Evolutionary conservation across 257 asterid species (phyloP).

Genomic region (Jacaranda mimosifolia): DNA sequence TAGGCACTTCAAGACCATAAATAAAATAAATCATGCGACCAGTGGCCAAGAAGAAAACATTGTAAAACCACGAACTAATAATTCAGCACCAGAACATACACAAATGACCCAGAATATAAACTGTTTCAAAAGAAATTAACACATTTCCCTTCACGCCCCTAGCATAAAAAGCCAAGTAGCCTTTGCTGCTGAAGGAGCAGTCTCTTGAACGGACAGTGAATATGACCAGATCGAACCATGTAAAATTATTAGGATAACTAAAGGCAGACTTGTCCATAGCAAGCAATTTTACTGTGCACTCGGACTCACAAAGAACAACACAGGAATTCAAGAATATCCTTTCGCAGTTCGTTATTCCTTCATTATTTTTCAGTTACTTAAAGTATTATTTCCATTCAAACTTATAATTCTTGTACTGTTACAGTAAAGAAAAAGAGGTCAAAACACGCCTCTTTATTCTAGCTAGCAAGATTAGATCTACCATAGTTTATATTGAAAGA

Average conservation of each 20-base stretch:
- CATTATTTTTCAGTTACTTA: not conserved
- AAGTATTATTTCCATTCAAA: not conserved
- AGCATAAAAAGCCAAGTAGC: constrained; percentile 1
- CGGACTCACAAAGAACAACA: constrained; percentile 31
- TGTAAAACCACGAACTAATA: not conserved
- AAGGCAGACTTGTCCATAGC: constrained; percentile 26
- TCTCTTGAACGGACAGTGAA: not conserved
- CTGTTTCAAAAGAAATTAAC: not conserved
- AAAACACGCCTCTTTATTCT: not conserved
- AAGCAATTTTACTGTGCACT: not conserved
- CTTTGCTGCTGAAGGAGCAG: constrained; percentile 6
- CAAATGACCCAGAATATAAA: not conserved
- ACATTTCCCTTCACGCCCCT: not conserved
- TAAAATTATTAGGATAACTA: not conserved
- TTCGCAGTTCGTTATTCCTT: constrained; percentile 15
- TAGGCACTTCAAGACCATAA: not conserved
- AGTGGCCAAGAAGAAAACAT: not conserved
- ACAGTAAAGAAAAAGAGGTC: constrained; percentile 18
- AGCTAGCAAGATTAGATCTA: constrained; percentile 22
- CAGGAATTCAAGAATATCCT: constrained; percentile 33
- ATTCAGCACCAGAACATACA: not conserved
- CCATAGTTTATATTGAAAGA: not conserved
- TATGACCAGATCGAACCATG: not conserved
- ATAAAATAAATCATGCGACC: not conserved
- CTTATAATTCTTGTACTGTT: not conserved